These are phyloP conservation scores for Plantago coronopus DNA, from an alignment of 305 asterid species.

Conservation along the genomic window DNA sequence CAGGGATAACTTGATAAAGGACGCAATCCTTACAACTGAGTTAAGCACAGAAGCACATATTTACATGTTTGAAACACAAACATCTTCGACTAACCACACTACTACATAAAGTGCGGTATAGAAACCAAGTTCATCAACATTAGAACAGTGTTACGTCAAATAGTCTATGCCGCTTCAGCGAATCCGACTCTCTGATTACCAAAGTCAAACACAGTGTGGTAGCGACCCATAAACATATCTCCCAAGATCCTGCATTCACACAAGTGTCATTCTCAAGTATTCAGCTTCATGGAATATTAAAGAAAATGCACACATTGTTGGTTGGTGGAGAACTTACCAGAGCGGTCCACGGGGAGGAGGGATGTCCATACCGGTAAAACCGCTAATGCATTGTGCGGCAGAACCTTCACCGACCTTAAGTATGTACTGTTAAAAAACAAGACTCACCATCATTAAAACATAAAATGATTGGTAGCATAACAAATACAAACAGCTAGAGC, in stretches of 20 bases:
- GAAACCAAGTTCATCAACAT: not conserved
- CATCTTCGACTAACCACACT: too few species aligned
- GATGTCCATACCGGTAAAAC: constrained; percentile 52
- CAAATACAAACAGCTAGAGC: not conserved
- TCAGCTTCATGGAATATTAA: not conserved
- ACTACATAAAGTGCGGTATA: too few species aligned
- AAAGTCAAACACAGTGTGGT: constrained; percentile 83
- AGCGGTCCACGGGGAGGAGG: constrained; percentile 84
- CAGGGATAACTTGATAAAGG: too few species aligned
- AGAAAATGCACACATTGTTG: not conserved
- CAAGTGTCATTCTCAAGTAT: not conserved
- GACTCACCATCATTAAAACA: constrained; percentile 1
- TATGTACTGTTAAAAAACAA: constrained; percentile 46
- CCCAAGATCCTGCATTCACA: constrained; percentile 74
- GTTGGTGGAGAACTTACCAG: constrained; percentile 32
- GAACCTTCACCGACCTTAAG: constrained; percentile 64
- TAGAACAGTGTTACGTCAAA: not conserved
- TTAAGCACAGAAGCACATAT: too few species aligned
- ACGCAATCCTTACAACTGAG: too few species aligned
- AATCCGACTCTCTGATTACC: constrained; percentile 77
- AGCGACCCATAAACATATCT: constrained; percentile 86
- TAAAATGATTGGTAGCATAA: not conserved
- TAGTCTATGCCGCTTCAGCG: constrained; percentile 71
- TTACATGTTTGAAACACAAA: too few species aligned
- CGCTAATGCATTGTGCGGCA: constrained; percentile 62